phyloP scores from a whole-genome alignment of 2,329 filamentous ascomycete genomes.

The Endothia cerciana region DNA sequence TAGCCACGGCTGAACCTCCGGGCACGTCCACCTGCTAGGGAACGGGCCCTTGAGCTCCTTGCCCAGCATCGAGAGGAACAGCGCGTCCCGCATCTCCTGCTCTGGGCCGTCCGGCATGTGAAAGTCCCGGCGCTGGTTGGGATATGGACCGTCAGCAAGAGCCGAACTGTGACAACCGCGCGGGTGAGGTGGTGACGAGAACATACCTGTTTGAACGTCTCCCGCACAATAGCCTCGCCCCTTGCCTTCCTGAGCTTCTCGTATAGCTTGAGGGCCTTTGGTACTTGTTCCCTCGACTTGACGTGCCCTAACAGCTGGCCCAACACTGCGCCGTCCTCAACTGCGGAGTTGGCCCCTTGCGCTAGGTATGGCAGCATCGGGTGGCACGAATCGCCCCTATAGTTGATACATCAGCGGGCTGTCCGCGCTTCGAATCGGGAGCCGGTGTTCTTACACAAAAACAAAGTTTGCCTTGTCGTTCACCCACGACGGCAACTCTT shows the following conservation, averaged over 20 bases:
- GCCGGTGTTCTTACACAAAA: conserved; percentile 44
- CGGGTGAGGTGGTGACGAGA: background rate
- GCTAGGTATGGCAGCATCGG: conserved; percentile 67
- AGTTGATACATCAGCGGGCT: background rate
- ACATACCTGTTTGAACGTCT: conserved; percentile 55
- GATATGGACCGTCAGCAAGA: background rate
- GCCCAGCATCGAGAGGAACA: conserved; percentile 60
- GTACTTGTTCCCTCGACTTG: conserved; percentile 48
- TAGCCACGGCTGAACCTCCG: conserved; percentile 64
- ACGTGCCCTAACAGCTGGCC: conserved; percentile 61
- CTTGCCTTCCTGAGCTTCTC: conserved; percentile 52
- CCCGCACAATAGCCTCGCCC: conserved; percentile 59
- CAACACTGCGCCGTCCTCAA: conserved; percentile 71
- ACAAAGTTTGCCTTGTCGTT: conserved; percentile 55
- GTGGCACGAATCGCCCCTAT: conserved; percentile 64
- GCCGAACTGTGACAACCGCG: background rate
- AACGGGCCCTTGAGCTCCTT: conserved; percentile 53
- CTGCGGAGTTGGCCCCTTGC: conserved; percentile 67
- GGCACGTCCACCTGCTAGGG: conserved; percentile 67
- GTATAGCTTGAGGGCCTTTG: conserved; percentile 49
- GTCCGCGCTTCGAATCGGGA: conserved; percentile 30
- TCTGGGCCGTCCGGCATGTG: conserved; percentile 59
- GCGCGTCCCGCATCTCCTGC: conserved; percentile 59
- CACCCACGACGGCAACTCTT: conserved; percentile 58
- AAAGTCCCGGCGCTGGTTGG: conserved; percentile 51